These are phyloP conservation scores for Podosphaera fusca DNA, from an alignment of 2,329 filamentous ascomycete genomes.

Conservation along the genomic window DNA sequence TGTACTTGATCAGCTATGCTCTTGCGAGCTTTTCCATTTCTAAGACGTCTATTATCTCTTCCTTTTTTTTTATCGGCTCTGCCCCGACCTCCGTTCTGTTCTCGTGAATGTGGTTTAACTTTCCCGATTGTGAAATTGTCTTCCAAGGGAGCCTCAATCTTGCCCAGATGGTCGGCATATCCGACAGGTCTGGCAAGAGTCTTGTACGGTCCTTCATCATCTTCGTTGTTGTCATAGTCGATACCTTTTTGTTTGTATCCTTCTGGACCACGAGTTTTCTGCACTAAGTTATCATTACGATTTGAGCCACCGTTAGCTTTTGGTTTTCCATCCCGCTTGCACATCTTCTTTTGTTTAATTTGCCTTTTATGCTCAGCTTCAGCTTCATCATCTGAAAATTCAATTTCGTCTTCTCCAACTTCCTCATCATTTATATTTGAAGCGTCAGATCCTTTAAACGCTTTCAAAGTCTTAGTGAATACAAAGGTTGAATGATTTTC, in stretches of 20 bases:
- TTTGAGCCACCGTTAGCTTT: slow-evolving; percentile 19
- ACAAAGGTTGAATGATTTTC: slow-evolving; percentile 58
- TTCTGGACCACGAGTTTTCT: not conserved
- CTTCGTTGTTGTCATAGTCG: slow-evolving; percentile 44
- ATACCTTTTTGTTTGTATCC: slow-evolving; percentile 21
- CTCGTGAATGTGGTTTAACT: slow-evolving; percentile 7
- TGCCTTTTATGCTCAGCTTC: slow-evolving; percentile 61
- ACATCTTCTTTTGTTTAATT: slow-evolving; percentile 40
- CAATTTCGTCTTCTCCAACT: slow-evolving; percentile 60
- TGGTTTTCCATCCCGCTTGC: slow-evolving; percentile 30
- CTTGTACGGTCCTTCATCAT: slow-evolving; percentile 30
- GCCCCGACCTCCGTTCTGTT: slow-evolving; percentile 10
- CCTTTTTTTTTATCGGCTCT: slow-evolving; percentile 5
- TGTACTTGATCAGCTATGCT: slow-evolving; percentile 5
- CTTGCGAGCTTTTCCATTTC: slow-evolving; percentile 10
- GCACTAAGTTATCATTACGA: slow-evolving; percentile 16
- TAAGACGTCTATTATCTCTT: slow-evolving; percentile 8
- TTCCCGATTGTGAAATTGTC: slow-evolving; percentile 13
- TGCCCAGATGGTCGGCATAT: slow-evolving; percentile 27
- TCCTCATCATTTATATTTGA: slow-evolving; percentile 93
- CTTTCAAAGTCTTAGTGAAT: slow-evolving; percentile 62
- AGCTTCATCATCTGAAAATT: slow-evolving; percentile 92
- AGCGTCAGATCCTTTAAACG: slow-evolving; percentile 71
- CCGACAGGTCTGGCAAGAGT: slow-evolving; percentile 45
- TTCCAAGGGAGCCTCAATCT: slow-evolving; percentile 18